Evolutionary conservation across 2,329 filamentous ascomycete species (phyloP), one percentile per base, ranked within the genome.

Genomic region (Aspergillus felis): DNA sequence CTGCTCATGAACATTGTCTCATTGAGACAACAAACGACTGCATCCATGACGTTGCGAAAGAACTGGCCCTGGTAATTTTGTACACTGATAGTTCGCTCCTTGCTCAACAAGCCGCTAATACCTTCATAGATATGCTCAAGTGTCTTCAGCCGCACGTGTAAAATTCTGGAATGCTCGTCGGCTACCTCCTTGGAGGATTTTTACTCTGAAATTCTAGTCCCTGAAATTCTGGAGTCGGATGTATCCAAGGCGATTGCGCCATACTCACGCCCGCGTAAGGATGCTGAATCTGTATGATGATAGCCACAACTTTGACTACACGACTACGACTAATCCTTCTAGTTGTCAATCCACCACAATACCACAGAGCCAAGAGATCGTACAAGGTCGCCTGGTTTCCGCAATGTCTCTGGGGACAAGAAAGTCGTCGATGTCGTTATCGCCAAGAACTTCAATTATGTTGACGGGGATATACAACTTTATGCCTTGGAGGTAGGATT

Each of bases 1-100:
- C 92, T 61, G 86, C 87, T 58, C 84, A 87, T 63, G 90, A 96
- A 73, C 92, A 97, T 74, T 96, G 91, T 76, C 86, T 97, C 66
- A 86, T 97, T 68, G 88, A 91, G 74, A 89, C 90, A 17, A 83
- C 87, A 2, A 72, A 78, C 4, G 77, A 83, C 38, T 77, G 79
- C 53, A 76, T 93, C 56, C 81, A 89, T 71, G 82, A 87, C 62
- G 79, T 96, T n/a, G 81, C 87, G 47, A 81, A 85, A 53, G 91
- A 96, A 73, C 78, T 96, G 24, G 82, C 84, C 61, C 77, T 94
- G 69, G 89, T 91, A 75, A 38, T 57, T 56, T 20, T 50, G 9
- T 17, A 28, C 38, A 53, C 29, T 38, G 14, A 38, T 7, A 17
- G 32, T 9, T 35, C n/a, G 47, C 6, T 27, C 17, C 46, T 1